These are phyloP conservation scores for Beverwykella pulmonaria DNA, from an alignment of 495 filamentous ascomycete species.

Conservation along the genomic window DNA sequence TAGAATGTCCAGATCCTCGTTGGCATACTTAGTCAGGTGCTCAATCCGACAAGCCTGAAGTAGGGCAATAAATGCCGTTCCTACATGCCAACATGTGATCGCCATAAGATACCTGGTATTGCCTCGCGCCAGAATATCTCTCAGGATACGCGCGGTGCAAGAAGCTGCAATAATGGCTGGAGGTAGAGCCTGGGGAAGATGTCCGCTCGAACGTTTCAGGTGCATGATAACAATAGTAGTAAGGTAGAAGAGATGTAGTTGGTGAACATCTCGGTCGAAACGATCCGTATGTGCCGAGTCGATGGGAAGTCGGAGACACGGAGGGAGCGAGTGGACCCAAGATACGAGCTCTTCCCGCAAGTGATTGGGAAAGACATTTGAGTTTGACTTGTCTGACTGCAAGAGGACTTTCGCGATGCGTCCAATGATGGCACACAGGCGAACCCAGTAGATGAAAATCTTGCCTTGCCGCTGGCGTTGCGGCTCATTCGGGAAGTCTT, in stretches of 20 bases:
- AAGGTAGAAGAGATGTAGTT: slow-evolving; percentile 6
- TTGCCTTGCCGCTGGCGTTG: slow-evolving; percentile 3
- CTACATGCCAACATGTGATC: slow-evolving; percentile 5
- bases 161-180: slow-evolving; percentile 6
- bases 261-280: slow-evolving; percentile 6
- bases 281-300: slow-evolving; percentile 1
- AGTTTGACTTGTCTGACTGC: background rate
- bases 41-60: slow-evolving; percentile 6
- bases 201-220: background rate
- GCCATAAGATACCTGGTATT: slow-evolving; percentile 2
- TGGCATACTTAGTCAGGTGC: background rate
- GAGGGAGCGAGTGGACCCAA: slow-evolving; percentile 6
- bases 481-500: background rate
- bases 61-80: slow-evolving; percentile 3
- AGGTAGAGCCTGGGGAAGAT: slow-evolving; percentile 1
- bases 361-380: background rate
- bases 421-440: slow-evolving; percentile 5
- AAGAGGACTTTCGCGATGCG: slow-evolving; percentile 3
- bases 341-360: slow-evolving; percentile 3
- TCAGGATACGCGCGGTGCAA: slow-evolving; percentile 3
- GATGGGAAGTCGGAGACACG: slow-evolving; percentile 1
- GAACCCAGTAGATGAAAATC: slow-evolving; percentile 11
- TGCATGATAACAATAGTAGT: slow-evolving; percentile 5
- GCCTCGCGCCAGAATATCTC: background rate
- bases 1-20: slow-evolving; percentile 7